Evolutionary conservation across 768 basidiomycete genomes (phyloP), one percentile per base, ranked within the genome.

Genomic region (Xanthoconium stramineum): DNA sequence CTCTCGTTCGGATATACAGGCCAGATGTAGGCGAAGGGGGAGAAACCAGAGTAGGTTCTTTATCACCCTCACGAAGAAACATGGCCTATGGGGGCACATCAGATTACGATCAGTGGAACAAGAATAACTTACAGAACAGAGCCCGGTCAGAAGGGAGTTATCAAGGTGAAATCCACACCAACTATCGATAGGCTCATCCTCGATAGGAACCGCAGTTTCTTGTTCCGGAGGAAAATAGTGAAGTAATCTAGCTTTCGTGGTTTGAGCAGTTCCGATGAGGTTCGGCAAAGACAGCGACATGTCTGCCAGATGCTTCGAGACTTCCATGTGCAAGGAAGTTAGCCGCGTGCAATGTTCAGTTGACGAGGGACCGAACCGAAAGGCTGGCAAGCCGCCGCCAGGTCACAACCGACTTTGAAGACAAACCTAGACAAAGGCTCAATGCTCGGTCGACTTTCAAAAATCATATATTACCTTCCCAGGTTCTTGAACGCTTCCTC

Each of bases 161-260:
- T 99, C 97, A 20, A 94, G 77, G 71, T 98, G 96, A 64, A 94
- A 94, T 17, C 96, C 96, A 74, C 96, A 98, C 84, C 92, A 94
- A 61, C 85, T 90, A 61, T 97, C 93, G 30, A 93, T 74, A 2
- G 85, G 76, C 47, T 85, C 86, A 59, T 87, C 82, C 36, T 85
- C 81, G 5, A 67, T 56, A 0, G 75, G 72, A 6, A 64, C 59
- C 19, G 69, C 59, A 19, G 60, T 63, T 45, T 73, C 78, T 2
- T 79, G 69, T 29, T 79, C 66, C 11, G 86, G 84, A 15, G 96
- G 90, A 65, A 94, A 99, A 72, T 99, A 99, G 68, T 99, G 96
- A n/a, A 99, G 77, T 13, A 99, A 80, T 33, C 97, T 83, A 4
- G 92, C 96, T 70, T 98, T 98, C 38, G 84, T 89, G 6, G 90